Percentiles rank a stretch among this genome's conserved stretches.
phyloP scores from a whole-genome alignment of 768 basidiomycete genomes.

The Mycena kentingensis region DNA sequence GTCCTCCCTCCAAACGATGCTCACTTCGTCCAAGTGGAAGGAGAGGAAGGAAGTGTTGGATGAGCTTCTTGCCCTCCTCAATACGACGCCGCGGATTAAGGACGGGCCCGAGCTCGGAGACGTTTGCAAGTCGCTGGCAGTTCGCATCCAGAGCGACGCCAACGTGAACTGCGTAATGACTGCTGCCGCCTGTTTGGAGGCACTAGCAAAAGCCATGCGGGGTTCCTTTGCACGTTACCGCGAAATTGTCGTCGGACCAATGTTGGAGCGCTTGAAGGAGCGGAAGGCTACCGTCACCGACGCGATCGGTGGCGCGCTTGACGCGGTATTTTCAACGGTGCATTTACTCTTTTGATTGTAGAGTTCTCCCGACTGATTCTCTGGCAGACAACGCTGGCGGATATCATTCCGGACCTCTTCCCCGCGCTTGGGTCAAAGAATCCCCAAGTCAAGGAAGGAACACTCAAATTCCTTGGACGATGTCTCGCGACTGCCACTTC shows the following conservation, averaged over 20 bases:
- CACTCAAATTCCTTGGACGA: slow-evolving; percentile 82
- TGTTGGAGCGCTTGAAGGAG: slow-evolving; percentile 92
- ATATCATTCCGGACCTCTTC: slow-evolving; percentile 82
- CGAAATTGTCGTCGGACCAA: slow-evolving; percentile 68
- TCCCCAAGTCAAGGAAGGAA: slow-evolving; percentile 94
- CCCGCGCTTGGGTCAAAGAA: slow-evolving; percentile 85
- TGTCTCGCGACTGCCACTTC: slow-evolving; percentile 70
- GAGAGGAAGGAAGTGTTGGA: slow-evolving; percentile 92
- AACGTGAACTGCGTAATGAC: slow-evolving; percentile 95
- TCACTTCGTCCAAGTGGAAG: slow-evolving; percentile 97
- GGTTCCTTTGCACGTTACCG: slow-evolving; percentile 72
- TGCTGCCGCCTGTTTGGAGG: slow-evolving; percentile 83
- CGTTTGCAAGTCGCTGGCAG: slow-evolving; percentile 72
- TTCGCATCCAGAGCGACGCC: slow-evolving; percentile 82
- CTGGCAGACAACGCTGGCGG: slow-evolving; percentile 72
- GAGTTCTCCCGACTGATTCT: slow-evolving; percentile 5
- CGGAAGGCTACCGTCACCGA: slow-evolving; percentile 90
- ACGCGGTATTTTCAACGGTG: slow-evolving; percentile 86
- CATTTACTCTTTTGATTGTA: slow-evolving; percentile 31
- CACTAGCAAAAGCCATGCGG: slow-evolving; percentile 82
- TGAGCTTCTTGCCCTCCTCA: slow-evolving; percentile 71
- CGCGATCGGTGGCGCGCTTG: slow-evolving; percentile 81
- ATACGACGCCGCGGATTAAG: slow-evolving; percentile 71
- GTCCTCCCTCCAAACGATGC: slow-evolving; percentile 64
- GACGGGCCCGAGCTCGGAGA: slow-evolving; percentile 80